Base-by-base conservation (phyloP, 2,329 filamentous ascomycete genomes). In the Pseudocercospora fuligena region DNA sequence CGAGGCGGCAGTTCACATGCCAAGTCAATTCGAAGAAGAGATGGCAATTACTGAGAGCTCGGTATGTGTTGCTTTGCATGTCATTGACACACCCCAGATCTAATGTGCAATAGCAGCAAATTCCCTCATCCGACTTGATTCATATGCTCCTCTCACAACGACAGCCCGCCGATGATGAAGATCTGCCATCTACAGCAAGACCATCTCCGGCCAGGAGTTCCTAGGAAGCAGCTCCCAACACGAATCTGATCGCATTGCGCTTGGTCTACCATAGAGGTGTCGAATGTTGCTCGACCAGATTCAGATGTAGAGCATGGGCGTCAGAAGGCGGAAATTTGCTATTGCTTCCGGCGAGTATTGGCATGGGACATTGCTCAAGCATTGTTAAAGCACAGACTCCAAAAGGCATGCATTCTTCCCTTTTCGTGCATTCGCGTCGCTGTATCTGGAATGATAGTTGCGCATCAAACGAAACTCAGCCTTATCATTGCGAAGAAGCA, bases 21-120 rank as follows among this genome's bases (percentile, higher is more conserved):
- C 63, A 27, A 60, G 40, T 29, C 43, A 66, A 11, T 68, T 68
- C 33, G 66, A 68, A 40, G 66, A 68, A 14, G 47, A 60, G 16
- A 66, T 63, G 46, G 66, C 63, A 2, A 62, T 66, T n/a, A 68
- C 63, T 23, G 49, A 63, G 19, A 49, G 36, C 25, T 54, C 61
- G 29, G 56, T 36, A 40, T 40, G 56, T 21, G 9, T 11, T 43
- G 31, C n/a, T 36, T n/a, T 3, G 14, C 23, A 33, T 56, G 7
- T 43, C 5, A 19, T 43, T 11, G 40, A 43, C 6, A 9, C 12
- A 3, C 33, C 3, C 4, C 4, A n/a, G 40, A 6, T 43, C 40
- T 43, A 19, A 43, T 8, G 14, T 19, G 7, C 40, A 43, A 6
- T 8, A n/a, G 40, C 40, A 43, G 40, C 40, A 43, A 7, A 19